A percentile compares a stretch with the other conserved stretches of the same genome.
phyloP scores from a whole-genome alignment of 2,329 filamentous ascomycete genomes.

The Ceratocystis ficicola region DNA sequence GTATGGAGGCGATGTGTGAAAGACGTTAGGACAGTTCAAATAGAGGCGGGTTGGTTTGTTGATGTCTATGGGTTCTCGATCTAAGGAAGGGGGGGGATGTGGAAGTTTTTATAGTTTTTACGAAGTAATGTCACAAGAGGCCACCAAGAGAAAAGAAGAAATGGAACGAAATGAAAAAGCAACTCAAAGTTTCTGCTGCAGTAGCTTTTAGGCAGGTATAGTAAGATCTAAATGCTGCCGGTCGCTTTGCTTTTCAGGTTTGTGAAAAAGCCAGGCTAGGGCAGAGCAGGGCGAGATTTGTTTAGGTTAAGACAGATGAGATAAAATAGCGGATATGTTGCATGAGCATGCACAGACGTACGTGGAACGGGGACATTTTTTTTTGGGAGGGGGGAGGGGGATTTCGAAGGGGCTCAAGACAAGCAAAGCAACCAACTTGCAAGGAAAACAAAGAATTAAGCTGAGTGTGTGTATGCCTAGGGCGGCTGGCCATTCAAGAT shows the following conservation, averaged over 20 bases:
- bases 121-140: too few species aligned
- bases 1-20: background rate
- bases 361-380: slow-evolving; percentile 7
- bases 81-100: too few species aligned
- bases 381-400: background rate
- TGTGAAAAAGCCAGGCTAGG: background rate
- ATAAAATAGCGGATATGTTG: background rate
- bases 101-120: too few species aligned
- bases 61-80: too few species aligned
- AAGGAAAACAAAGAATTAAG: background rate
- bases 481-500: background rate
- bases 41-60: too few species aligned
- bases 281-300: slow-evolving; percentile 1
- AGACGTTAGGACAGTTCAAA: background rate
- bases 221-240: too few species aligned
- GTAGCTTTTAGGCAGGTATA: too few species aligned
- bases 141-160: too few species aligned
- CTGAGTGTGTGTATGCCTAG: background rate
- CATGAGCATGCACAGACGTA: slow-evolving; percentile 7
- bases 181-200: too few species aligned
- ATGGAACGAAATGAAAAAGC: too few species aligned
- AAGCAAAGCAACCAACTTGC: background rate
- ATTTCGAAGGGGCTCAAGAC: background rate
- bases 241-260: too few species aligned
- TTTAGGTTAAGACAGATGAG: background rate